These are phyloP conservation scores for Alternaria novae-zelandiae DNA, from an alignment of 2,329 filamentous ascomycete species.

Conservation along the genomic window DNA sequence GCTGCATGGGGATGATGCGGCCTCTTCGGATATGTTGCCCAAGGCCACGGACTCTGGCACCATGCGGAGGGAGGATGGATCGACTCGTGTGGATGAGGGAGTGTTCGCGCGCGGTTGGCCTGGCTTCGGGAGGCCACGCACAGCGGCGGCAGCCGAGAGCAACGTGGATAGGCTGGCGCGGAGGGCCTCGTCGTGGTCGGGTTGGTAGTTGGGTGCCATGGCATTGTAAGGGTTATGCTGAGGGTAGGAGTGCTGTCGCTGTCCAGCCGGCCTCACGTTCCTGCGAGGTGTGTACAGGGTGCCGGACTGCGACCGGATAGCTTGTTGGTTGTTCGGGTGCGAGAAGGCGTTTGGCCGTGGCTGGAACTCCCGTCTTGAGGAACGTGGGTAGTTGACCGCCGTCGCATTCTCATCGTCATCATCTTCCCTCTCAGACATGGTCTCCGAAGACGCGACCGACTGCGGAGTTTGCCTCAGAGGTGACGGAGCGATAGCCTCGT, in stretches of 20 bases:
- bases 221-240: conserved; percentile 69
- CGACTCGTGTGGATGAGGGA: conserved; percentile 49
- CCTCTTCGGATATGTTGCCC: conserved; percentile 47
- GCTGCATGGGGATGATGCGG: conserved; percentile 34
- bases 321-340: conserved; percentile 68
- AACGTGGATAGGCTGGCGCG: conserved; percentile 93
- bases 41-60: conserved; percentile 66
- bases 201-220: conserved; percentile 76
- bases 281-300: conserved; percentile 55
- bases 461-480: conserved; percentile 39
- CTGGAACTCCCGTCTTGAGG: conserved; percentile 68
- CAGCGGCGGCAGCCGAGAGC: conserved; percentile 91
- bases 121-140: conserved; percentile 76
- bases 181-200: conserved; percentile 91
- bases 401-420: conserved; percentile 76
- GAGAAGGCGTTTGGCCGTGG: conserved; percentile 94
- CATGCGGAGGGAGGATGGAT: conserved; percentile 62
- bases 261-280: conserved; percentile 43
- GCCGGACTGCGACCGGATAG: conserved; percentile 52
- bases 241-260: conserved; percentile 47
- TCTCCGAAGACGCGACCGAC: conserved; percentile 47
- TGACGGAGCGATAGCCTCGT: conserved; percentile 60
- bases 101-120: conserved; percentile 44
- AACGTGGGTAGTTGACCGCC: conserved; percentile 70
- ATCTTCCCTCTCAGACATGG: conserved; percentile 43